A percentile compares a stretch with the other conserved stretches of the same genome.
These are phyloP conservation scores for Lentinula aciculospora DNA, from an alignment of 768 basidiomycete species.

Conservation along the genomic window DNA sequence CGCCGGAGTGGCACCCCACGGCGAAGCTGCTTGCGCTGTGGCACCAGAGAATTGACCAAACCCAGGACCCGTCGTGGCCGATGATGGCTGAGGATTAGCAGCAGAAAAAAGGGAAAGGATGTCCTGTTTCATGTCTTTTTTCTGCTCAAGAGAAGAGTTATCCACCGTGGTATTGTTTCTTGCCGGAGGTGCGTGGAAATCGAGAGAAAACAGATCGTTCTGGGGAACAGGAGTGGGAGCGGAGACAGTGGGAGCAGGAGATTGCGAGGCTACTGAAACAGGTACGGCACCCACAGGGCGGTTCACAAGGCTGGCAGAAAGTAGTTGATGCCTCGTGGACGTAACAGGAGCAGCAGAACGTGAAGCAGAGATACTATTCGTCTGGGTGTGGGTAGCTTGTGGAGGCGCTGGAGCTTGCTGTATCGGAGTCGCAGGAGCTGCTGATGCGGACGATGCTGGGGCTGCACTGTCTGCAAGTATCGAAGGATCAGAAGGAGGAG, in stretches of 20 bases:
- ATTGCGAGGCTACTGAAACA: conserved; percentile 10
- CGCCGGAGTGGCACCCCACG: conserved; percentile 23
- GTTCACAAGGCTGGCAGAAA: conserved; percentile 24
- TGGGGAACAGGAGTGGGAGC: conserved; percentile 30
- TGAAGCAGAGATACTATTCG: conserved; percentile 20
- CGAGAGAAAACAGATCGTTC: conserved; percentile 78
- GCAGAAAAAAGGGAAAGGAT: conserved; percentile 79
- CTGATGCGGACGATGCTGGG: conserved; percentile 9
- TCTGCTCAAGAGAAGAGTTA: conserved; percentile 27
- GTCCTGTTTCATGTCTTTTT: conserved; percentile 78
- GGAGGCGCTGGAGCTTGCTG: conserved; percentile 21
- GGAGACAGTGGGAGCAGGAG: conserved; percentile 16
- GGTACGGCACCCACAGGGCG: conserved; percentile 2
- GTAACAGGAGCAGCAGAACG: conserved; percentile 21
- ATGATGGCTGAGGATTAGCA: conserved; percentile 28
- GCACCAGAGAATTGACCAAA: conserved; percentile 31
- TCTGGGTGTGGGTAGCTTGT: conserved; percentile 24
- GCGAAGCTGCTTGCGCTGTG: conserved; percentile 15
- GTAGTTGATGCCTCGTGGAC: conserved; percentile 43
- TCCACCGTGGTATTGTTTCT: conserved; percentile 20
- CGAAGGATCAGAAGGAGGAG: conserved; percentile 77
- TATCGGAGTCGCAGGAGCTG: conserved; percentile 18
- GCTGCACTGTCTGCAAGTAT: conserved; percentile 50
- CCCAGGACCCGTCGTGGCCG: conserved; percentile 15
- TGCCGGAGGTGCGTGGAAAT: conserved; percentile 66